Evolutionary conservation across 495 filamentous ascomycete genomes (phyloP), one percentile per base, ranked within the genome.

Genomic region (Neurospora sp.): DNA sequence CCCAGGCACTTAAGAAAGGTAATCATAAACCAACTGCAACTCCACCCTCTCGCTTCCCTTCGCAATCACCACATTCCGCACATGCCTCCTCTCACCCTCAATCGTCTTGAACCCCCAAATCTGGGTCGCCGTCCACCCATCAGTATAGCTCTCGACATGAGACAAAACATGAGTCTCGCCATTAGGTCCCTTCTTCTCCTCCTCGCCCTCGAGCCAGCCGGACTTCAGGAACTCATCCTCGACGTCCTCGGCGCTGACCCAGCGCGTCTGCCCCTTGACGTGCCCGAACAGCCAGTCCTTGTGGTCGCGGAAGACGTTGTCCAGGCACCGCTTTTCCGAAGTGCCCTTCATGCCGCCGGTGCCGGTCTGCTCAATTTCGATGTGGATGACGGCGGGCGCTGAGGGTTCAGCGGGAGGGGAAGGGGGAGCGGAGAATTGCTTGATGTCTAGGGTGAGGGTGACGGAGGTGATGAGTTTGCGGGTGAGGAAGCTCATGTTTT

Each of bases 401-500:
- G 80, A 71, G 48, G 78, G 74, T 54, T 82, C 82, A 16, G 79
- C 73, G 39, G 83, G 80, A 41, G 82, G 84, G 71, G 76, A 77
- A 8, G 83, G 87, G 72, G 80, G 78, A 11, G 76, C 85, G 27
- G 83, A 80, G 85, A 88, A 93, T 77, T 94, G 86, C 76, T 89
- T 89, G 73, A 92, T 78, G 70, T 88, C 76, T 31, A 97, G 88
- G 14, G 91, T 93, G 23, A 98, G 80, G 38, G 89, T 92, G 3
- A 94, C 92, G 10, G 90, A 78, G 75, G 82, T 77, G 81, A 97
- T 90, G 69, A 88, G 87, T 84, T 92, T 93, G 82, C 96, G 95
- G 42, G 89, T 86, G 71, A 93, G 76, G 92, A 92, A 99, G 86
- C 90, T 81, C 71, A 99, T 84, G 82, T 91, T 91, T 89, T 98